phyloP scores from a whole-genome alignment of 495 filamentous ascomycete species.

The Aspergillus sparsus region DNA sequence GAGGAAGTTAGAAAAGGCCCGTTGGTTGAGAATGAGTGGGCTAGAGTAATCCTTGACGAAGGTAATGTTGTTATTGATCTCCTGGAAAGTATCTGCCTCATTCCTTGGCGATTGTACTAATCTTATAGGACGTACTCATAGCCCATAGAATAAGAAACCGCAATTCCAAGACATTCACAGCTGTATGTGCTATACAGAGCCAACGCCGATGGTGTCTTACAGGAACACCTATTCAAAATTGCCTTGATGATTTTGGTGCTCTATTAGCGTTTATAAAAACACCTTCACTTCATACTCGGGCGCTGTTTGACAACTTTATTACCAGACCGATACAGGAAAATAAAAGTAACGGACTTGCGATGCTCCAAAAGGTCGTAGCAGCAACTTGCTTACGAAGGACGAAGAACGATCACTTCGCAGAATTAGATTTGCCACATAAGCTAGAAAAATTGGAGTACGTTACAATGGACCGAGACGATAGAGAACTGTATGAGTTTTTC shows the following conservation, averaged over 20 bases:
- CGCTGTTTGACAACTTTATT: neutral
- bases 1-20: neutral
- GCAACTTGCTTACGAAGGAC: neutral
- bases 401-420: neutral
- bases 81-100: too few relatives aligned
- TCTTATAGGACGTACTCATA: neutral
- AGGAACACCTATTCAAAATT: neutral
- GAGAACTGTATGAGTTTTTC: conserved; percentile 4
- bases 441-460: neutral
- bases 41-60: neutral
- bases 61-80: too few relatives aligned
- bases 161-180: neutral
- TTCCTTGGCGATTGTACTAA: too few relatives aligned
- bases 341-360: neutral
- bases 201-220: neutral
- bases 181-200: neutral
- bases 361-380: neutral
- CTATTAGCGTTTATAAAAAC: neutral
- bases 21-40: neutral
- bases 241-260: neutral
- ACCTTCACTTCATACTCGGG: neutral
- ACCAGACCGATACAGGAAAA: neutral
- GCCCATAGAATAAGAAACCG: neutral
- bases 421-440: neutral
- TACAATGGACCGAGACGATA: neutral